Evolutionary conservation across 2,329 filamentous ascomycete species (phyloP).

Genomic region (Aspergillus ibericus): DNA sequence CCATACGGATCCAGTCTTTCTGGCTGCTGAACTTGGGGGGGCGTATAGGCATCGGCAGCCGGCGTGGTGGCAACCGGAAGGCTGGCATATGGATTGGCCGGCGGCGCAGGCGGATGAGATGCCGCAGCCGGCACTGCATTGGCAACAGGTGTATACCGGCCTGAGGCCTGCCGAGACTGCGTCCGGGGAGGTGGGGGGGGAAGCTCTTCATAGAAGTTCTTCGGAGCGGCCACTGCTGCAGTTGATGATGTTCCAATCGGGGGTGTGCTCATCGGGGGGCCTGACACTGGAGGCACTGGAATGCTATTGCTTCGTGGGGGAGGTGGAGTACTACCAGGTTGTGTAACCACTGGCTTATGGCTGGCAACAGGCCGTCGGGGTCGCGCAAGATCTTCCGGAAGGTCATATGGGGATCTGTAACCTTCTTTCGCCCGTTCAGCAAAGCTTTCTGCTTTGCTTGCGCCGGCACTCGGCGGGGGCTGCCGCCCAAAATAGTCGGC

Average conservation of each 20-base stretch:
- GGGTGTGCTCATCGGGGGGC: constrained; percentile 24
- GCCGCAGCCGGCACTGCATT: constrained; percentile 23
- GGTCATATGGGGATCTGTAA: constrained; percentile 91
- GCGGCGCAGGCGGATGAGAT: constrained; percentile 14
- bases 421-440: constrained; percentile 86
- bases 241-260: constrained; percentile 31
- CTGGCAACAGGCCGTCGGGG: constrained; percentile 64
- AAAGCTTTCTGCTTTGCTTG: constrained; percentile 73
- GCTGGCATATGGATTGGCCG: constrained; percentile 20
- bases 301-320: constrained; percentile 65
- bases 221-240: constrained; percentile 25
- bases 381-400: constrained; percentile 77
- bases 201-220: constrained; percentile 76
- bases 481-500: constrained; percentile 30
- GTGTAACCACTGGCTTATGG: constrained; percentile 53
- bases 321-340: constrained; percentile 50
- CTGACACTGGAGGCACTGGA: constrained; percentile 32
- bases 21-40: constrained; percentile 31
- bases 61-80: constrained; percentile 22
- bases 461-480: constrained; percentile 31
- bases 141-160: constrained; percentile 43
- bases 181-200: constrained; percentile 57
- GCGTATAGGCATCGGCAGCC: constrained; percentile 17
- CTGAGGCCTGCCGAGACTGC: constrained; percentile 55
- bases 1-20: constrained; percentile 36